Evolutionary conservation across 2,329 filamentous ascomycete species (phyloP), one percentile per base, ranked within the genome.

Genomic region (Paradendryphiella salina): DNA sequence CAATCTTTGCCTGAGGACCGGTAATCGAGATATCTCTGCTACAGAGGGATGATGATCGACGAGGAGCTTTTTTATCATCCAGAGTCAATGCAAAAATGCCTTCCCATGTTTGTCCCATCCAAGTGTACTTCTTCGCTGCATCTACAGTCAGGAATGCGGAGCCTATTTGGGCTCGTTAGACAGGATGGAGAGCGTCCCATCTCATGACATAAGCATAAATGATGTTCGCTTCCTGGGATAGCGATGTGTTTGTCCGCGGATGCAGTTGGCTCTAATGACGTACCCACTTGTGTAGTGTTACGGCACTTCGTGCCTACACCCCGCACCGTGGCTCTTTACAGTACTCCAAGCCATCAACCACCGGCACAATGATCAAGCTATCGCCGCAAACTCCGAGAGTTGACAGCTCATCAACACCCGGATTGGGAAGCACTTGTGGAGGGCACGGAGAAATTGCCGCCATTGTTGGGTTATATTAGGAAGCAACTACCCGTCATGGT

Each of bases 361-460:
- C 51, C 55, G 60, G 61, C 42, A 41, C 18, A 59, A 56, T 59
- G 52, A 41, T 32, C 18, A 35, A 40, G 52, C 51, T 66, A 70
- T 65, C 59, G 57, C 66, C 65, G 65, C 54, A 68, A 70, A 69
- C 51, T 39, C 67, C 67, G 64, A 48, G 8, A 7, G 31, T 23
- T 23, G 35, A 55, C 39, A 50, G 37, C 46, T 42, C 56, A 66
- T 59, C 41, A 41, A 52, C 14, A 15, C 33, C 13, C 34, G 13
- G 37, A 52, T 38, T 21, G 33, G 44, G 4, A 48, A 48, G 49
- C 44, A 38, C 14, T 34, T 28, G 9, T 26, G 21, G 21, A n/a
- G 34, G 34, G 20, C 26, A 40, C 49, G 44, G 38, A 41, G 28
- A 43, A 52, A 43, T n/a, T 20, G 37, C 32, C 36, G 26, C n/a